A percentile compares a stretch with the other conserved stretches of the same genome.
phyloP scores from a whole-genome alignment of 768 basidiomycete genomes.

The Suillus subaureus region DNA sequence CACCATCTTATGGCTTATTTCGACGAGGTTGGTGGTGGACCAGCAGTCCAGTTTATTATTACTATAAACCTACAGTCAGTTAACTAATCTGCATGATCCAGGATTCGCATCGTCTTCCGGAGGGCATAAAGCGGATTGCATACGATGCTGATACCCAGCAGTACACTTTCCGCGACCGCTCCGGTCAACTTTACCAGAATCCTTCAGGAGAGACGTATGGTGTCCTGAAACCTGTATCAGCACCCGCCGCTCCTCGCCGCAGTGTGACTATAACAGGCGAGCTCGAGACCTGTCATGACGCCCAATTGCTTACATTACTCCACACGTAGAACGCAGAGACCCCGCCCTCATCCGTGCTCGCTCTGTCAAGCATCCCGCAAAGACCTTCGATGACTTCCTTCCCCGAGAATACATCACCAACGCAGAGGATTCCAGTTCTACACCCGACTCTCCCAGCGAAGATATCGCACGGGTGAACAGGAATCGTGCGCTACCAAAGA shows the following conservation, averaged over 20 bases:
- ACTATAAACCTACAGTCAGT: not conserved
- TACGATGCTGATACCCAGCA: slow-evolving; percentile 57
- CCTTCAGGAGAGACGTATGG: slow-evolving; percentile 50
- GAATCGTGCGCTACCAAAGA: slow-evolving; percentile 39
- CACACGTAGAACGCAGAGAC: slow-evolving; percentile 24
- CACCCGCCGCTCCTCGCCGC: slow-evolving; percentile 26
- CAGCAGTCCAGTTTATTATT: not conserved
- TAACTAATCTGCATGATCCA: slow-evolving; percentile 13
- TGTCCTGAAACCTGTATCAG: slow-evolving; percentile 37
- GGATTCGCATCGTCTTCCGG: slow-evolving; percentile 39
- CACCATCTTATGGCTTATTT: slow-evolving; percentile 13
- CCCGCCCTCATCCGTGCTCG: slow-evolving; percentile 25
- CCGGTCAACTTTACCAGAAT: slow-evolving; percentile 47
- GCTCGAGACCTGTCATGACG: slow-evolving; percentile 27
- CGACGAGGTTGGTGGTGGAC: slow-evolving; percentile 24
- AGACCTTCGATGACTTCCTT: slow-evolving; percentile 51
- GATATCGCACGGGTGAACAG: slow-evolving; percentile 35
- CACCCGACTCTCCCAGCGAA: slow-evolving; percentile 13
- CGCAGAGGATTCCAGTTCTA: slow-evolving; percentile 17
- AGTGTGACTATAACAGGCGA: slow-evolving; percentile 26
- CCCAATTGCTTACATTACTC: not conserved
- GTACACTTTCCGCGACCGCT: slow-evolving; percentile 51
- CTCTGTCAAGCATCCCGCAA: slow-evolving; percentile 22
- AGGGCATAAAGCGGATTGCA: slow-evolving; percentile 49
- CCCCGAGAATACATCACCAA: slow-evolving; percentile 48